Evolutionary conservation across 148 eudicot species (phyloP).

Genomic region (Cornus suecica): DNA sequence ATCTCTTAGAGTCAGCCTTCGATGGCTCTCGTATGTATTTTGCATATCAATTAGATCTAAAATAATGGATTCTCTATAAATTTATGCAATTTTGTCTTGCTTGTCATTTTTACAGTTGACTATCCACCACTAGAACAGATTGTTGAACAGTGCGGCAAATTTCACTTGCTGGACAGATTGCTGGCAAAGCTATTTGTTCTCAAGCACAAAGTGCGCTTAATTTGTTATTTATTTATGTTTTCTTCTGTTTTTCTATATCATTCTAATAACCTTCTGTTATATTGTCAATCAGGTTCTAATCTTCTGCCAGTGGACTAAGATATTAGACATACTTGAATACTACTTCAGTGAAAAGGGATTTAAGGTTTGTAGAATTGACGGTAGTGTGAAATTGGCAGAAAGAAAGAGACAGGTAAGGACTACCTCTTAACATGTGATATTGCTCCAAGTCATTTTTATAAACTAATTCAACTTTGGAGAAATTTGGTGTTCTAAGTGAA

Average conservation of each 20-base stretch:
- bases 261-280: conserved; percentile 13
- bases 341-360: conserved; percentile 81
- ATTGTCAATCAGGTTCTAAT: conserved; percentile 65
- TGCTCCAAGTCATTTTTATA: background rate
- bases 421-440: background rate
- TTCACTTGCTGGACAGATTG: conserved; percentile 73
- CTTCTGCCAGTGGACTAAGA: conserved; percentile 93
- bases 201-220: conserved; percentile 71
- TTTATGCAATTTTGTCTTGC: conserved; percentile 2
- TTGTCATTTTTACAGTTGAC: conserved; percentile 38
- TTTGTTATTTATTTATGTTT: background rate
- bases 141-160: conserved; percentile 91
- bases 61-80: conserved; percentile 2
- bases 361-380: conserved; percentile 93
- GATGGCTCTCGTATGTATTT: conserved; percentile 74
- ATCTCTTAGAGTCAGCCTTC: conserved; percentile 78
- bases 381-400: conserved; percentile 76
- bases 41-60: background rate
- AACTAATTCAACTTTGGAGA: background rate
- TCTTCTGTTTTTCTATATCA: background rate
- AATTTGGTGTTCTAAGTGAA: background rate
- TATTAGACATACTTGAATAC: conserved; percentile 86
- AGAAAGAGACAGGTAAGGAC: conserved; percentile 70
- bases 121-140: conserved; percentile 92
- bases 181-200: conserved; percentile 60